phyloP scores from a whole-genome alignment of 164 flowering plant species.

The Berberis vulgaris region DNA sequence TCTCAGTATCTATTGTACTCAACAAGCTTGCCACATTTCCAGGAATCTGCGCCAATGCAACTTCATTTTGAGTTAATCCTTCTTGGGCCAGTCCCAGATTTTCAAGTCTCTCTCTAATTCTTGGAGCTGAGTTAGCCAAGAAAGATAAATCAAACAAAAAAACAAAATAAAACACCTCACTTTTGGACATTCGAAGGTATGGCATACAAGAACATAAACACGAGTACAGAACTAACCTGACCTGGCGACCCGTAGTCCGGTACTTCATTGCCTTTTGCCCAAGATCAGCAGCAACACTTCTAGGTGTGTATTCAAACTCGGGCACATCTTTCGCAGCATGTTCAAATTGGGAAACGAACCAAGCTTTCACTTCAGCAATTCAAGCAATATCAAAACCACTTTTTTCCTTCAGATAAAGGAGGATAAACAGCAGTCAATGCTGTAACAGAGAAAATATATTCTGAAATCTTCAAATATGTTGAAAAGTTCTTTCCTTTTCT shows the following conservation, averaged over 20 bases:
- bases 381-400: neutral
- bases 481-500: no score
- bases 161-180: neutral
- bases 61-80: neutral
- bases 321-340: neutral
- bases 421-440: no score
- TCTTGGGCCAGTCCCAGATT: neutral
- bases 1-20: constrained; percentile 1
- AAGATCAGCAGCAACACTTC: neutral
- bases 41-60: neutral
- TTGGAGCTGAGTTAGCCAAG: neutral
- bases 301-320: neutral
- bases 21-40: neutral
- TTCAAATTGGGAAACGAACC: neutral
- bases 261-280: no score
- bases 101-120: neutral
- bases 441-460: no score
- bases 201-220: neutral
- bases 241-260: neutral
- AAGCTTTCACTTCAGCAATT: neutral
- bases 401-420: no score
- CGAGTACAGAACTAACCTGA: neutral
- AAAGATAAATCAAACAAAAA: neutral
- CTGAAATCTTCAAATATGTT: no score
- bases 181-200: no score